These are phyloP conservation scores for Margaritispora aquatica DNA, from an alignment of 495 filamentous ascomycete species.

Conservation along the genomic window DNA sequence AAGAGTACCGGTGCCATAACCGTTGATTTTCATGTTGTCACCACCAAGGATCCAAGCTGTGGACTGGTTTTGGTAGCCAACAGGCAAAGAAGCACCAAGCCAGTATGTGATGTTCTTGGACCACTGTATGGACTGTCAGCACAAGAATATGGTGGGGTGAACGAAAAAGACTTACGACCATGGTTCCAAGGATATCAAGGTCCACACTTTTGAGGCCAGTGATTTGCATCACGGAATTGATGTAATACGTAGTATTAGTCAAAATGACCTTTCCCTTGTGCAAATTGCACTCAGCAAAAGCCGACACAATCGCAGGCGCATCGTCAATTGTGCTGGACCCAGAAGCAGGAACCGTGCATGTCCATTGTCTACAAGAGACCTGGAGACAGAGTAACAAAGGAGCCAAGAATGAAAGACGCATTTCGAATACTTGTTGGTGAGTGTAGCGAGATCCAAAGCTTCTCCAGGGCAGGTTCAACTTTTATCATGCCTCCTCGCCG, in stretches of 20 bases:
- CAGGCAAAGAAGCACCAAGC: slow-evolving; percentile 33
- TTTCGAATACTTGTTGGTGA: background rate
- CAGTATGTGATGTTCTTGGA: slow-evolving; percentile 40
- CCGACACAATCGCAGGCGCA: slow-evolving; percentile 35
- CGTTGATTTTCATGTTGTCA: slow-evolving; percentile 32
- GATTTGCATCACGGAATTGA: slow-evolving; percentile 38
- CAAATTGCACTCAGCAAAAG: slow-evolving; percentile 35
- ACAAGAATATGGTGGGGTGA: no score
- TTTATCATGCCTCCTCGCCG: background rate
- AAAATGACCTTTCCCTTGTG: slow-evolving; percentile 34
- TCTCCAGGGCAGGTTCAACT: background rate
- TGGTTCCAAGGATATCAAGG: slow-evolving; percentile 30
- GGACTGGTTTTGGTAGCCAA: slow-evolving; percentile 39
- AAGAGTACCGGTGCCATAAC: slow-evolving; percentile 34
- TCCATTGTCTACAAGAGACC: background rate
- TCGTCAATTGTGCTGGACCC: slow-evolving; percentile 22
- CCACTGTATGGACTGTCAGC: slow-evolving; percentile 20
- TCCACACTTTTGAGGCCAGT: slow-evolving; percentile 36
- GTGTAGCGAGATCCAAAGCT: background rate
- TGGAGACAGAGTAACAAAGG: background rate
- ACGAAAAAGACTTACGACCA: slow-evolving; percentile 1
- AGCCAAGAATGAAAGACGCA: background rate
- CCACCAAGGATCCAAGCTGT: slow-evolving; percentile 42
- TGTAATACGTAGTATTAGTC: slow-evolving; percentile 30
- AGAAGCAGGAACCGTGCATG: background rate